These are phyloP conservation scores for Sarcomyxa edulis DNA, from an alignment of 768 basidiomycete genomes.

Conservation along the genomic window DNA sequence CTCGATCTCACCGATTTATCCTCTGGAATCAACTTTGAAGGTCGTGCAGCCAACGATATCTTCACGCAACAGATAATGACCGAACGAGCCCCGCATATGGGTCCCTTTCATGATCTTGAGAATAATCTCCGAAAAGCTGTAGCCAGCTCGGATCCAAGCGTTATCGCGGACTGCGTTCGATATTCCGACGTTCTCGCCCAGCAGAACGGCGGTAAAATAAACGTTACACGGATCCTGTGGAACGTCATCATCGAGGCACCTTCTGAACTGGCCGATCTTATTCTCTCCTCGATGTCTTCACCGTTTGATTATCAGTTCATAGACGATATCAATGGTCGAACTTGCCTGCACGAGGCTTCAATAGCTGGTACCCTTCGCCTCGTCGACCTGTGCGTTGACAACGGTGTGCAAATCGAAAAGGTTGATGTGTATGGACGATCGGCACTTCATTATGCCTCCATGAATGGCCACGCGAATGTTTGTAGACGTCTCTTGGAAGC, in stretches of 20 bases:
- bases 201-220: slow-evolving; percentile 53
- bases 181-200: slow-evolving; percentile 65
- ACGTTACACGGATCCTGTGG: slow-evolving; percentile 93
- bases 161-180: slow-evolving; percentile 64
- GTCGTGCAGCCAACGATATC: slow-evolving; percentile 69
- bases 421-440: slow-evolving; percentile 90
- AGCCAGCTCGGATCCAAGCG: slow-evolving; percentile 48
- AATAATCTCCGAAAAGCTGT: slow-evolving; percentile 80
- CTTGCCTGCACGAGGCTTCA: slow-evolving; percentile 89
- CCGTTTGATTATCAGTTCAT: slow-evolving; percentile 89
- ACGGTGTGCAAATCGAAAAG: slow-evolving; percentile 64
- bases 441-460: slow-evolving; percentile 92
- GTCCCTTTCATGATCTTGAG: slow-evolving; percentile 85
- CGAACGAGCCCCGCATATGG: slow-evolving; percentile 55
- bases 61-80: slow-evolving; percentile 66
- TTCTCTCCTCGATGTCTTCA: slow-evolving; percentile 56
- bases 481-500: slow-evolving; percentile 74
- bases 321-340: slow-evolving; percentile 96
- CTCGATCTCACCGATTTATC: slow-evolving; percentile 75
- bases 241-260: slow-evolving; percentile 83
- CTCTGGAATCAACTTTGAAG: slow-evolving; percentile 73
- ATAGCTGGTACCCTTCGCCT: slow-evolving; percentile 77
- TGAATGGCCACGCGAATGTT: slow-evolving; percentile 80
- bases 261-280: slow-evolving; percentile 64
- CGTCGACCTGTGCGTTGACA: slow-evolving; percentile 74